phyloP scores from a whole-genome alignment of 1,139 yeast genomes.

The Pichia sp. region DNA sequence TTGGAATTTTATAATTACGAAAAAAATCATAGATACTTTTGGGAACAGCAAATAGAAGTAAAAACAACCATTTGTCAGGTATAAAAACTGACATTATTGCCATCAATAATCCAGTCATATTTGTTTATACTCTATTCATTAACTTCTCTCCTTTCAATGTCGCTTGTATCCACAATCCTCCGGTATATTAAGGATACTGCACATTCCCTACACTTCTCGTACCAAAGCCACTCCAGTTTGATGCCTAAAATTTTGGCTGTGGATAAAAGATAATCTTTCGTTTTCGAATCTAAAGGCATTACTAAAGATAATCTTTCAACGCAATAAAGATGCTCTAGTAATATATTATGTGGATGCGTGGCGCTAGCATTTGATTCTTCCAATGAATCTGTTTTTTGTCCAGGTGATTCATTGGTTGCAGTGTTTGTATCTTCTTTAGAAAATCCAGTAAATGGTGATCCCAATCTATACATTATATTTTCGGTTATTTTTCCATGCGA shows the following conservation, averaged over 20 bases:
- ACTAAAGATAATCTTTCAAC: slow-evolving; percentile 29
- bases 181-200: background rate
- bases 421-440: background rate
- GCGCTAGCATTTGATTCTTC: slow-evolving; percentile 10
- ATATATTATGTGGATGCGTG: background rate
- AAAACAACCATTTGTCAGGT: too few species aligned
- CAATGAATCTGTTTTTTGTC: background rate
- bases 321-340: slow-evolving; percentile 23
- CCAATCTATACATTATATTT: too few species aligned
- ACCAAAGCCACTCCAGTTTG: slow-evolving; percentile 46
- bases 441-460: too few species aligned
- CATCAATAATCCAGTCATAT: too few species aligned
- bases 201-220: slow-evolving; percentile 29
- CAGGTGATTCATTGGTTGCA: background rate
- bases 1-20: too few species aligned
- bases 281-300: slow-evolving; percentile 44
- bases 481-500: too few species aligned
- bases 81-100: too few species aligned
- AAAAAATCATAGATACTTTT: too few species aligned
- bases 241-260: slow-evolving; percentile 40
- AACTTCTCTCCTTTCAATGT: too few species aligned
- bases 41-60: too few species aligned
- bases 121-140: too few species aligned
- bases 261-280: slow-evolving; percentile 37
- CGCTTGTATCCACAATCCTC: too few species aligned